A percentile compares a stretch with the other conserved stretches of the same genome.
Conservation (phyloP, 768 basidiomycete species). For the Candolleomyces aberdarensis region DNA sequence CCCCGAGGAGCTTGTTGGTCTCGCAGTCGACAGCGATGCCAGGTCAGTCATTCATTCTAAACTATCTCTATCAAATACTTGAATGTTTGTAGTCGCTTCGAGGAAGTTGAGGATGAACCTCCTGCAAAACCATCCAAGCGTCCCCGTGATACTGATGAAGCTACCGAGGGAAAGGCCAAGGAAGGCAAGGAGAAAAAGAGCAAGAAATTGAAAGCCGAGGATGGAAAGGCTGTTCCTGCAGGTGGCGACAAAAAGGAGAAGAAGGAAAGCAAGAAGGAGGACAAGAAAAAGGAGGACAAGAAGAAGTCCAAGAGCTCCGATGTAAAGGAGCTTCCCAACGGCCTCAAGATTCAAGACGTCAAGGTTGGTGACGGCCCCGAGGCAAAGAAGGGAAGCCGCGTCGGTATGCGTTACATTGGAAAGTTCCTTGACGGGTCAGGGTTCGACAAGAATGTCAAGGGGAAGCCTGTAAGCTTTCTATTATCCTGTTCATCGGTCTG, state of each 20-base stretch:
- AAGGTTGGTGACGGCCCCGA: slow-evolving; percentile 80
- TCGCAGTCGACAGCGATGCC: slow-evolving; percentile 45
- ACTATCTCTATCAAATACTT: background rate
- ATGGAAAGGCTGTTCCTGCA: slow-evolving; percentile 29
- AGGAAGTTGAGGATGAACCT: slow-evolving; percentile 58
- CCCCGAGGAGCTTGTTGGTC: slow-evolving; percentile 53
- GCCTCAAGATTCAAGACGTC: slow-evolving; percentile 73
- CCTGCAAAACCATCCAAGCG: slow-evolving; percentile 60
- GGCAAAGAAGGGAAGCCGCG: slow-evolving; percentile 81
- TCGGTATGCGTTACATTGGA: slow-evolving; percentile 91
- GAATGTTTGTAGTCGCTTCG: slow-evolving; percentile 55
- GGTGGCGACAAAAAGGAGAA: slow-evolving; percentile 52
- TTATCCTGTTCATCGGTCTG: slow-evolving; percentile 1
- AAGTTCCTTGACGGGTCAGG: slow-evolving; percentile 74
- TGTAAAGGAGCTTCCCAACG: slow-evolving; percentile 56
- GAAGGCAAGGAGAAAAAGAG: slow-evolving; percentile 63
- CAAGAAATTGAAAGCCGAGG: slow-evolving; percentile 73
- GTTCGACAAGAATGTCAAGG: slow-evolving; percentile 81
- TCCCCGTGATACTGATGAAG: slow-evolving; percentile 57
- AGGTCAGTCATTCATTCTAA: slow-evolving; percentile 34
- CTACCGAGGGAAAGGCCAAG: slow-evolving; percentile 27
- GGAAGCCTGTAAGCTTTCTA: slow-evolving; percentile 67
- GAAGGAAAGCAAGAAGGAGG: slow-evolving; percentile 29
- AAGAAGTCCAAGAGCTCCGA: slow-evolving; percentile 29
- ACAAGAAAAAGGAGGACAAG: slow-evolving; percentile 34